Base-by-base conservation (phyloP, 306 rosid genomes). In the Malus asiatica region DNA sequence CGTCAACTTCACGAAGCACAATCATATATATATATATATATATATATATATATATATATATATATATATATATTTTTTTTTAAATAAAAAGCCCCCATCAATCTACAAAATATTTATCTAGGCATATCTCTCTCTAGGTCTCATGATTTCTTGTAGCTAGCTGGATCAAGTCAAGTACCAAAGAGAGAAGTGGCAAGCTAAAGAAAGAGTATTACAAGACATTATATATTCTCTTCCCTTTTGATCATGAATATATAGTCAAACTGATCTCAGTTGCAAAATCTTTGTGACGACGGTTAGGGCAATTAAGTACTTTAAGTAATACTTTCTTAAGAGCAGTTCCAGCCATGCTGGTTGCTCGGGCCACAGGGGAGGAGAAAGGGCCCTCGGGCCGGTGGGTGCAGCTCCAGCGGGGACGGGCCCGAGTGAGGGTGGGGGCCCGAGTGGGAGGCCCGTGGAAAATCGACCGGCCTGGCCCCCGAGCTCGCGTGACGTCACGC, bases 1-100 rank as follows among this genome's bases (percentile, higher is more conserved):
- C 46, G 71, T 19, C 76, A 74, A 80, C 79, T 80, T 84, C 84
- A 75, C 55, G 75, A 68, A 83, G 79, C 81, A 67, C 65, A 84
- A 88, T 91, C 86, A 87, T 89, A n/a, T 40, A 72, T 51, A 73
- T 45, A 38, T 35, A 6, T 35, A 35, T 35, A 5, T 35, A 35
- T 35, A 6, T 35, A 25, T 25, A 1, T 25, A 25, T 25, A 1
- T 25, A 25, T 25, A 1, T 25, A 25, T 25, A 1, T 27, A 27
- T 25, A 25, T 25, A 25, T 25, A 25, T 25, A 25, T 25, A n/a
- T n/a, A n/a, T n/a, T 25, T 25, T 25, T 4, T 32, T 32, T 32
- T 4, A 32, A 30, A 30, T 3, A 27, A 45, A 46, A 8, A 81
- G 79, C 72, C 87, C 40, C 73, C 48, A 67, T 83, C 84, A 77